These are phyloP conservation scores for Pyrenophora tritici-repentis DNA, from an alignment of 2,329 filamentous ascomycete species.

Conservation along the genomic window DNA sequence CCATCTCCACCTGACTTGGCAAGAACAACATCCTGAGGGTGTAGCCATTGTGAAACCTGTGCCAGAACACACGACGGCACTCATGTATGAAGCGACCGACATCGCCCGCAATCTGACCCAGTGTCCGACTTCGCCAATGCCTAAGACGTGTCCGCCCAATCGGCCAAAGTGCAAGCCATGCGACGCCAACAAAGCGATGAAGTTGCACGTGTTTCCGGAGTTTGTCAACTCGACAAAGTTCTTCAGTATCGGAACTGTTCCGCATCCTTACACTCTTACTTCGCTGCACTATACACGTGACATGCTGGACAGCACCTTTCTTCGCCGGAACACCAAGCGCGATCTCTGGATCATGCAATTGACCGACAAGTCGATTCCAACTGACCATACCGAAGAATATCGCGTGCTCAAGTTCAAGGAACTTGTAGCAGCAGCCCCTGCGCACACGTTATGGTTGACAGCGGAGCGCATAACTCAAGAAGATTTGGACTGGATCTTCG, in stretches of 20 bases:
- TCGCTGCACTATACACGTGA: conserved; percentile 65
- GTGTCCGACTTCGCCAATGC: conserved; percentile 75
- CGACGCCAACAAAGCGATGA: conserved; percentile 63
- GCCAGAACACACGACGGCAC: conserved; percentile 72
- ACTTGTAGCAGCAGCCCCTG: conserved; percentile 68
- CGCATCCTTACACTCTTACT: conserved; percentile 86
- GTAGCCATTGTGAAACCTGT: conserved; percentile 82
- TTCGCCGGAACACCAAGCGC: conserved; percentile 66
- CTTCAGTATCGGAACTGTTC: conserved; percentile 85
- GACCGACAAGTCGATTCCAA: conserved; percentile 71
- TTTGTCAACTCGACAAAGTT: conserved; percentile 73
- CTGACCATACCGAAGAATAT: conserved; percentile 64
- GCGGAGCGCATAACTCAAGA: conserved; percentile 66
- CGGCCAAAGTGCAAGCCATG: conserved; percentile 74
- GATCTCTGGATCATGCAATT: conserved; percentile 78
- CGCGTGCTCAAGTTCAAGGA: conserved; percentile 80
- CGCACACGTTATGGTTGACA: conserved; percentile 78
- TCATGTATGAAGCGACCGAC: conserved; percentile 71
- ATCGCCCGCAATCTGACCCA: conserved; percentile 76
- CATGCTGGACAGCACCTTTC: conserved; percentile 49
- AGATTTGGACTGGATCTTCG: conserved; percentile 89
- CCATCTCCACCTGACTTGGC: conserved; percentile 85
- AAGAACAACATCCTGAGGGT: conserved; percentile 75
- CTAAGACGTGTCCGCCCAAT: conserved; percentile 84
- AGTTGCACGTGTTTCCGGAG: conserved; percentile 66